Percentiles rank a stretch among this genome's conserved stretches.
Conservation (phyloP, 257 asterid genomes). For the Catharanthus roseus region DNA sequence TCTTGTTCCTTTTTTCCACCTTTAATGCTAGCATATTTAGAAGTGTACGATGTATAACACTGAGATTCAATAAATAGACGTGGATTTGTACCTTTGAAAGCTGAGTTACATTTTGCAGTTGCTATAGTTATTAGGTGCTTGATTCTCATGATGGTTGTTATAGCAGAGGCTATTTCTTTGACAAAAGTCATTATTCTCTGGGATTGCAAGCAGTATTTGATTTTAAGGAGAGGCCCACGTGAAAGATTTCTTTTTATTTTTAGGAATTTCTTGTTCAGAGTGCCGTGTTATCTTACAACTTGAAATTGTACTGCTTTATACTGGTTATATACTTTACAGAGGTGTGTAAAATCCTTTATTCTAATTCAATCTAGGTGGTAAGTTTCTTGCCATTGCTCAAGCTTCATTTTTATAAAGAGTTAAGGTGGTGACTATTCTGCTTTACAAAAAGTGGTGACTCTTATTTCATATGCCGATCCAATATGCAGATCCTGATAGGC, state of each 20-base stretch:
- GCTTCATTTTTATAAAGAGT: not conserved
- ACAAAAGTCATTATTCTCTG: not conserved
- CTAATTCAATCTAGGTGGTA: not conserved
- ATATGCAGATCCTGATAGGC: constrained; percentile 94
- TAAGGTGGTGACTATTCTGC: no score
- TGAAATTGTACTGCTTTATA: not conserved
- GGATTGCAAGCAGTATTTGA: not conserved
- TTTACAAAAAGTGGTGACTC: not conserved
- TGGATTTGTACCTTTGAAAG: no score
- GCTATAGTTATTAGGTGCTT: not conserved
- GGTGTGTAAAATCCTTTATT: not conserved
- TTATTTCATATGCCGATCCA: constrained; percentile 6
- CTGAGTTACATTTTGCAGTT: not conserved
- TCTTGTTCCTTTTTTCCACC: not conserved
- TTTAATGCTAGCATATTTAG: not conserved
- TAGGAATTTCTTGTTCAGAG: not conserved
- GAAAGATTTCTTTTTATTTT: not conserved
- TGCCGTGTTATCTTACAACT: not conserved
- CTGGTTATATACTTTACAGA: not conserved
- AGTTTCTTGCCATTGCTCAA: not conserved
- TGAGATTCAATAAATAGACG: not conserved
- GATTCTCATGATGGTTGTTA: not conserved
- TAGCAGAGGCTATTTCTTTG: not conserved
- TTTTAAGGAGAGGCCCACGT: not conserved
- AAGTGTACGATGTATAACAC: not conserved